A percentile compares a stretch with the other conserved stretches of the same genome.
phyloP scores from a whole-genome alignment of 1,284 basidiomycete genomes.

The Anthracocystis panici-leucophaei region DNA sequence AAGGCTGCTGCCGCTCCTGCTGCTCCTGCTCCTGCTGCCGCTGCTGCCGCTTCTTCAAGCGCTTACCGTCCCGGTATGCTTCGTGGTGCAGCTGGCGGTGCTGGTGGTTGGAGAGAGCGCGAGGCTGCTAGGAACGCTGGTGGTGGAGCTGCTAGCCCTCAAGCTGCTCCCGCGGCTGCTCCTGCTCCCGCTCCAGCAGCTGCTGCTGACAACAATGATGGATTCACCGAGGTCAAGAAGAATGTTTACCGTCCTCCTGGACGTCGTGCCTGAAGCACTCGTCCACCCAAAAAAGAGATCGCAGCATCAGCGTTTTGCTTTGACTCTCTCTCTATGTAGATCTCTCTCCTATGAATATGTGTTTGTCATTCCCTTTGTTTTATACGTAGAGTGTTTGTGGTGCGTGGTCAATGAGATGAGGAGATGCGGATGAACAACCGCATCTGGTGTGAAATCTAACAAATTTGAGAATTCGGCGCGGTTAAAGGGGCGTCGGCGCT shows the following conservation, averaged over 20 bases:
- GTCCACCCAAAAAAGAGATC: conserved; percentile 2
- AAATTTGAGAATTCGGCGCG: neutral
- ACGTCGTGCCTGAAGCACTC: conserved; percentile 24
- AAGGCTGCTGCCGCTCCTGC: conserved; percentile 17
- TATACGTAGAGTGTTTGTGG: neutral
- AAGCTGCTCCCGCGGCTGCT: conserved; percentile 15
- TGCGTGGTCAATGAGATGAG: neutral
- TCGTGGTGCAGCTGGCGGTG: conserved; percentile 23
- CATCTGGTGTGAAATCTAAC: neutral
- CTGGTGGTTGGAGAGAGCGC: conserved; percentile 44
- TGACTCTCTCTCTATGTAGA: conserved; percentile 3
- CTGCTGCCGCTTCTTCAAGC: conserved; percentile 26
- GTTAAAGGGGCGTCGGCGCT: neutral
- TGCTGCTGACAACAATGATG: conserved; percentile 42
- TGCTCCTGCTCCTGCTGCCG: conserved; percentile 27
- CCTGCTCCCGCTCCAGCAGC: conserved; percentile 21
- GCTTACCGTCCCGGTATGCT: conserved; percentile 50
- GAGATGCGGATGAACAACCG: neutral
- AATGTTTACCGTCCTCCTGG: conserved; percentile 48
- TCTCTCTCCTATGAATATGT: neutral
- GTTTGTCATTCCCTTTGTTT: no score
- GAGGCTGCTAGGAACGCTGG: conserved; percentile 49
- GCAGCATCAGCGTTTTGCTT: conserved; percentile 3
- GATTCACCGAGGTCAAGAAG: conserved; percentile 57
- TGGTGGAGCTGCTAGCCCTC: conserved; percentile 8